These are phyloP conservation scores for Trichosporon ovoides DNA, from an alignment of 1,284 basidiomycete species.

Conservation along the genomic window DNA sequence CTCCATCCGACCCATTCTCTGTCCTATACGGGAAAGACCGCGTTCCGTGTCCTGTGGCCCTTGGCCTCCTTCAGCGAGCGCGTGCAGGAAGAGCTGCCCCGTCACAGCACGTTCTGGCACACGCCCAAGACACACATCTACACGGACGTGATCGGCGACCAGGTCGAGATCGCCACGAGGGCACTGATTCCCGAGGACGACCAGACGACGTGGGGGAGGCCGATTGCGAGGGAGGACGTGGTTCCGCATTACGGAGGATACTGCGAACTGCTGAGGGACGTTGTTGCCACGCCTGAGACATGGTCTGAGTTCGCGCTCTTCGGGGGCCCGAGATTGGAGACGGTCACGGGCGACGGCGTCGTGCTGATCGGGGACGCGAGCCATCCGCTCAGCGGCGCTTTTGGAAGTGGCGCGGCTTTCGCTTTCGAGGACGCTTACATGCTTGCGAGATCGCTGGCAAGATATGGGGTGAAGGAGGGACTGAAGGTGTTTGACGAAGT, in stretches of 20 bases:
- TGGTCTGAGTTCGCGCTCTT: conserved; percentile 37
- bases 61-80: conserved; percentile 17
- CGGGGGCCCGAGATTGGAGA: conserved; percentile 25
- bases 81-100: conserved; percentile 15
- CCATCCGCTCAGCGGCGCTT: conserved; percentile 13
- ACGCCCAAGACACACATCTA: conserved; percentile 29
- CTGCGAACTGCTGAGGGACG: conserved; percentile 22
- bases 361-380: conserved; percentile 32
- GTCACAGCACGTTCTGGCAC: conserved; percentile 27
- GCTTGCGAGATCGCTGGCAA: conserved; percentile 16
- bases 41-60: conserved; percentile 27
- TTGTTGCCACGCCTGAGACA: conserved; percentile 24
- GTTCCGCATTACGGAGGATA: conserved; percentile 24
- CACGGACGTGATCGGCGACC: conserved; percentile 26
- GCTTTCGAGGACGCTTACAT: conserved; percentile 33
- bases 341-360: conserved; percentile 20
- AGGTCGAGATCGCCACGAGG: conserved; percentile 30
- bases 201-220: conserved; percentile 31
- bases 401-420: conserved; percentile 29
- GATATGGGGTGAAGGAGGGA: conserved; percentile 6
- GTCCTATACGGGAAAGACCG: conserved; percentile 32
- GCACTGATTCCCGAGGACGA: conserved; percentile 21
- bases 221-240: conserved; percentile 15
- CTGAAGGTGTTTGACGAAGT: conserved; percentile 26
- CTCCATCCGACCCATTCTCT: conserved; percentile 31